Evolutionary conservation across 1,284 basidiomycete genomes (phyloP), one percentile per base, ranked within the genome.

Genomic region (Pseudozyma hubeiensis): DNA sequence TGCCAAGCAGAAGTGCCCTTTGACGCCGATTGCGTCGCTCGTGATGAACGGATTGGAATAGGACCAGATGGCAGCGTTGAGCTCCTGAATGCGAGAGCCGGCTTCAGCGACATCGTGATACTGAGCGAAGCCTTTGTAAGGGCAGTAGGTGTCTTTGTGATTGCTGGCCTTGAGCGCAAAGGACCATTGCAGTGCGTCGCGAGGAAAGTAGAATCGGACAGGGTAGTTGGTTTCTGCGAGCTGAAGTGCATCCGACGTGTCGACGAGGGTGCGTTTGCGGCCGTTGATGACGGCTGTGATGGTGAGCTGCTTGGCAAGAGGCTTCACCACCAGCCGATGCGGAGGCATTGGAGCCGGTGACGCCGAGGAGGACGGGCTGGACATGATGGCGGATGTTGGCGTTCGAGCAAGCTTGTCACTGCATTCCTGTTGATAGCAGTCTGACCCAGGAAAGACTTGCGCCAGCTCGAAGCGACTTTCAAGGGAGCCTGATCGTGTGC

Each of bases 161-260:
- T 64, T 49, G 57, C 64, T 66, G 1, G 53, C 55, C 14, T 62
- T 58, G 44, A 68, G 60, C 1, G 53, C 35, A 30, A 75, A 71
- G 1, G 68, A 65, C 44, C 49, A 53, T 24, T 67, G 64, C 0
- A 75, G 35, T 2, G 73, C 67, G 16, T 67, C 60, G 17, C 49
- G 61, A 5, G 68, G 73, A 31, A 71, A 67, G 62, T 75, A 75
- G 57, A 71, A 75, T 1, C 68, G 53, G 39, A 63, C 10, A 0
- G 68, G 61, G 48, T 75, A 68, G 49, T 63, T 65, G 51, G 61
- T 53, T 13, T 75, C 73, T 39, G 73, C 67, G 5, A 75, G 55
- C 45, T 68, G 56, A 8, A 71, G 47, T 7, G 73, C 57, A 35
- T 60, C 49, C 13, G 48, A 46, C 3, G 73, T 71, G 11, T 63